Conservation (phyloP, 495 filamentous ascomycete species). For the Penicillium bialowiezense region DNA sequence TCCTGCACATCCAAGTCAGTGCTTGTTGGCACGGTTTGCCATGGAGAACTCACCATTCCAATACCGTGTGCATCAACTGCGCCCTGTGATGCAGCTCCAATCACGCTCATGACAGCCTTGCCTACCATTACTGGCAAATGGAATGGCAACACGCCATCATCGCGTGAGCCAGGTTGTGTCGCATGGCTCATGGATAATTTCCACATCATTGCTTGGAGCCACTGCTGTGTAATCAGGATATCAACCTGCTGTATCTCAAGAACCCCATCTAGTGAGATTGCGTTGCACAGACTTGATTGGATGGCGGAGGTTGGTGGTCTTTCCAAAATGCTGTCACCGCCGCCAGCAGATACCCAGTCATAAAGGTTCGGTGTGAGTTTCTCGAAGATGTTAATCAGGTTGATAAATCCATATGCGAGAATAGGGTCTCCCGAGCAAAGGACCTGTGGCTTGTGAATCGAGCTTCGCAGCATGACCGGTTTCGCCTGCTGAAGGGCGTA, state of each 20-base stretch:
- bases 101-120: conserved; percentile 50
- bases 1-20: conserved; percentile 23
- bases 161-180: conserved; percentile 42
- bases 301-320: conserved; percentile 37
- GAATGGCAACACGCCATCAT: conserved; percentile 51
- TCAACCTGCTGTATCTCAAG: conserved; percentile 59
- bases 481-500: conserved; percentile 53
- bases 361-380: conserved; percentile 41
- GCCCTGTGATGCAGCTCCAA: conserved; percentile 48
- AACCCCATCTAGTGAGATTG: conserved; percentile 43
- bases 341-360: conserved; percentile 43
- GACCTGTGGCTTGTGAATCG: conserved; percentile 46
- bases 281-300: conserved; percentile 37
- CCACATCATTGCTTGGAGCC: conserved; percentile 62
- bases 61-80: conserved; percentile 61
- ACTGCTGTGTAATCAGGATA: conserved; percentile 59
- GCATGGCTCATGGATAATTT: conserved; percentile 55
- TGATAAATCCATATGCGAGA: conserved; percentile 50
- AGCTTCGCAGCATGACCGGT: conserved; percentile 51
- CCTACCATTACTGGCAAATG: conserved; percentile 58
- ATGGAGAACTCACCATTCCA: conserved; percentile 52
- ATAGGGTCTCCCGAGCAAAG: conserved; percentile 47
- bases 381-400: conserved; percentile 52
- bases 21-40: not conserved
- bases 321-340: conserved; percentile 35